These are phyloP conservation scores for Globisporangium barbulae DNA, from an alignment of 352 stramenopile genomes.

Conservation along the genomic window DNA sequence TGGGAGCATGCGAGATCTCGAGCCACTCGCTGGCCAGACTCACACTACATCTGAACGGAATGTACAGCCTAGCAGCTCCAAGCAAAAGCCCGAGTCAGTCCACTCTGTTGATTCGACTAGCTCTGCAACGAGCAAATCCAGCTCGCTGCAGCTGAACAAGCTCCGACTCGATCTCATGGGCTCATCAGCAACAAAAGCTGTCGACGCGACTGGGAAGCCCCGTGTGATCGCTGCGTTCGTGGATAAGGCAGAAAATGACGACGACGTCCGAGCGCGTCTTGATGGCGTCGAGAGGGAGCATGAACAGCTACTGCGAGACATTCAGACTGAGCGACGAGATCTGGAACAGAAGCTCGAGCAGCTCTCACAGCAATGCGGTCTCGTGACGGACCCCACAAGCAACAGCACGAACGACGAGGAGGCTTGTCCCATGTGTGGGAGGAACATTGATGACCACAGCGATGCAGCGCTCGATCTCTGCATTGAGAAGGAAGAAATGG, in stretches of 20 bases:
- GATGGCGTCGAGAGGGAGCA: conserved; percentile 14
- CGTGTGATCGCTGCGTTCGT: conserved; percentile 20
- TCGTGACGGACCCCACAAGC: background rate
- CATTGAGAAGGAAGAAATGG: conserved; percentile 17
- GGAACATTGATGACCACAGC: conserved; percentile 18
- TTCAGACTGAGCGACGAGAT: conserved; percentile 15
- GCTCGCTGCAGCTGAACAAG: conserved; percentile 27
- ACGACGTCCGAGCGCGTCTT: conserved; percentile 7
- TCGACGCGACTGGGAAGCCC: conserved; percentile 8
- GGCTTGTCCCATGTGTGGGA: conserved; percentile 16
- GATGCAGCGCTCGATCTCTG: conserved; percentile 17
- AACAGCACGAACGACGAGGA: conserved; percentile 6
- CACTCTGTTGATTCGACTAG: background rate
- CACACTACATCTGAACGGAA: background rate
- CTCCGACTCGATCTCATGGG: conserved; percentile 31
- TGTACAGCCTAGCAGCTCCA: background rate
- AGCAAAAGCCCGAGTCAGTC: background rate
- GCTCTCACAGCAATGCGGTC: conserved; percentile 3
- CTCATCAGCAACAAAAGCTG: background rate
- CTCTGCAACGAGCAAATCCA: background rate
- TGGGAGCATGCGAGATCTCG: background rate
- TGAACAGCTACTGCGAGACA: conserved; percentile 13
- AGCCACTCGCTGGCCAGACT: background rate
- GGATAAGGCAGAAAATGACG: conserved; percentile 8
- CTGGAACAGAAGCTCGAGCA: conserved; percentile 17